Evolutionary conservation across 148 eudicot genomes (phyloP), one percentile per base, ranked within the genome.

Genomic region (Spergularia marina): DNA sequence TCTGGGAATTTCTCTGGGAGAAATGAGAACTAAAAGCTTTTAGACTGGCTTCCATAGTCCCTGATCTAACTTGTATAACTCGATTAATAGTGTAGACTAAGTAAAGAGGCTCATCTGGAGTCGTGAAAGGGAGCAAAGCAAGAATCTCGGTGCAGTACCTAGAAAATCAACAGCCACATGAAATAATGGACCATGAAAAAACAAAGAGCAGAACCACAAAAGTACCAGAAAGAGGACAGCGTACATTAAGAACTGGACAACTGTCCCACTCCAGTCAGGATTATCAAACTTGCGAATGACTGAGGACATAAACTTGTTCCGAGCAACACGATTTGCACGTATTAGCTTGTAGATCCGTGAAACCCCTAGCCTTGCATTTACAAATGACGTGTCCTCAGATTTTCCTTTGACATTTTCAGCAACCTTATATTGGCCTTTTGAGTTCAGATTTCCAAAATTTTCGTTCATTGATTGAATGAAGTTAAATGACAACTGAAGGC

Each of bases 141-240:
- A 95, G 98, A 81, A 90, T 92, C 79, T 92, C 97, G 14, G 97
- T 77, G 77, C 98, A 95, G 75, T 95, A 95, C 89, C 98, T 95
- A 68, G 83, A 80, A 66, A 75, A 65, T 62, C 53, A 75, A 67
- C 80, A 64, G 66, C 72, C n/a, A 64, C 58, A 15, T 71, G 62
- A 79, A 68, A 59, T 64, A 44, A 44, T 17, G 20, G 44, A 49
- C 12, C 41, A 62, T 8, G 53, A 75, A 79, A 83, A 10, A 54
- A 36, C 54, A 17, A 59, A 80, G 47, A 30, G 36, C 36, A 30
- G 71, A 40, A 69, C 54, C 40, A 58, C 6, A 25, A 2, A 67
- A 53, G 49, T 65, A 30, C 36, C 61, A 39, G 63, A 74, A 15
- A 47, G 41, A 66, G 71, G 68, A 66, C 34, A 74, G 64, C 96